phyloP scores from a whole-genome alignment of 1,284 basidiomycete genomes.

The Malassezia pachydermatis region DNA sequence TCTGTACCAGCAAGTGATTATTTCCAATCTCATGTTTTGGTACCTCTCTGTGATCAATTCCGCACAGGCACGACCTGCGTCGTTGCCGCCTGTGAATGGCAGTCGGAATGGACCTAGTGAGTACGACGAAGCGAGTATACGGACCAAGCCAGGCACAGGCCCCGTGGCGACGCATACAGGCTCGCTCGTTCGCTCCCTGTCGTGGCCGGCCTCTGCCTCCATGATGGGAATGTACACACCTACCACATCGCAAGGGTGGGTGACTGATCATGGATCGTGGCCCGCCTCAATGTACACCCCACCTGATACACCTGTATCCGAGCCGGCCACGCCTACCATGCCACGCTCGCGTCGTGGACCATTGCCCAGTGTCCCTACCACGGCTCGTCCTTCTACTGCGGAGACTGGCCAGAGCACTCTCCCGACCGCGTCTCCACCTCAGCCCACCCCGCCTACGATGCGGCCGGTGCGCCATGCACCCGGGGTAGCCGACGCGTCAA shows the following conservation, averaged over 20 bases:
- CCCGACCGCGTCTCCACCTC: too few relatives aligned
- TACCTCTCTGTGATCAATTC: conserved; percentile 95
- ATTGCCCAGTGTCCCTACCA: not conserved
- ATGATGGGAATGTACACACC: not conserved
- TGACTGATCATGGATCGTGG: not conserved
- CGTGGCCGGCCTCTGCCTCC: not conserved
- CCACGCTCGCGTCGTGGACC: not conserved
- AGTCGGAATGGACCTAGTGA: conserved; percentile 7
- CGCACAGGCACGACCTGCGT: conserved; percentile 33
- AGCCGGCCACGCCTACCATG: too few relatives aligned
- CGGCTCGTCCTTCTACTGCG: too few relatives aligned
- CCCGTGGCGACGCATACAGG: conserved; percentile 10
- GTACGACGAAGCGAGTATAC: conserved; percentile 16
- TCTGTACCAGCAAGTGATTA: conserved; percentile 93
- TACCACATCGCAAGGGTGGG: not conserved
- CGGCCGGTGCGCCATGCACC: conserved; percentile 3
- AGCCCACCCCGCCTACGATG: too few relatives aligned
- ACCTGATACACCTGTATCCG: too few relatives aligned
- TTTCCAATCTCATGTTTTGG: conserved; percentile 99
- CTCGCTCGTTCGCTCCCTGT: not conserved
- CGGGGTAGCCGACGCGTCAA: too few relatives aligned
- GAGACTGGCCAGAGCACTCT: too few relatives aligned
- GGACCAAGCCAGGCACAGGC: conserved; percentile 1
- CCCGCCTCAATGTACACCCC: too few relatives aligned
- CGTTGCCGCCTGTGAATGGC: not conserved